phyloP scores from a whole-genome alignment of 148 eudicot genomes.

The Pouteria glomerata region DNA sequence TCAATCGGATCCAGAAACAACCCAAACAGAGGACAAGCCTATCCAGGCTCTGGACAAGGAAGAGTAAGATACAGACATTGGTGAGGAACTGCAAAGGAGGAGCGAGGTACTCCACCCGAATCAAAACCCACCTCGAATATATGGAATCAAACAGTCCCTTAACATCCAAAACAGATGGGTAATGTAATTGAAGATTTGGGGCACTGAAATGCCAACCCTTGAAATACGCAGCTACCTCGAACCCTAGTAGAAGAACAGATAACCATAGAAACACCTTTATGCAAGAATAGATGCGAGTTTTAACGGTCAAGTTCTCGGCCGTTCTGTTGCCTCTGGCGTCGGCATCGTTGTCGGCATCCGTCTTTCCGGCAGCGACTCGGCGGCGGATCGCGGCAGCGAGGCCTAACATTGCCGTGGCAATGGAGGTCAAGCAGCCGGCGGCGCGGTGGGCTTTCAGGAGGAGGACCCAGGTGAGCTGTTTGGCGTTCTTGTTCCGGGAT shows the following conservation, averaged over 20 bases:
- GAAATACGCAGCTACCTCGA: slow-evolving; percentile 61
- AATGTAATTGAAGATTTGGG: slow-evolving; percentile 37
- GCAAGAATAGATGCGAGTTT: slow-evolving; percentile 36
- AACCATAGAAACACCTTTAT: slow-evolving; percentile 43
- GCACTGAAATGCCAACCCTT: slow-evolving; percentile 62
- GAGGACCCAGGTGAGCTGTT: slow-evolving; percentile 85
- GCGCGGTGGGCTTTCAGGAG: slow-evolving; percentile 73
- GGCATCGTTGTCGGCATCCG: slow-evolving; percentile 38
- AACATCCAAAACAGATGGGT: slow-evolving; percentile 23
- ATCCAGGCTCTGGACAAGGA: slow-evolving; percentile 82
- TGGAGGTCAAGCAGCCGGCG: slow-evolving; percentile 74
- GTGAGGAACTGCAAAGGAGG: slow-evolving; percentile 71
- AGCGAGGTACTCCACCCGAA: slow-evolving; percentile 76
- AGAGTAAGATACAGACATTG: slow-evolving; percentile 66
- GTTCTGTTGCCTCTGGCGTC: not conserved
- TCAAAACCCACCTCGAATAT: slow-evolving; percentile 60
- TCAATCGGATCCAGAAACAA: slow-evolving; percentile 70
- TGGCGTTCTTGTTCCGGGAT: slow-evolving; percentile 63
- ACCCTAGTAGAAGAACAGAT: slow-evolving; percentile 38
- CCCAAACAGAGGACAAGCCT: slow-evolving; percentile 72
- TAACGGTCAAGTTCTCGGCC: slow-evolving; percentile 16
- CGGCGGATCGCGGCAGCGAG: slow-evolving; percentile 58
- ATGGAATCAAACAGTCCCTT: slow-evolving; percentile 40
- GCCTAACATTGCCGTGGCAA: slow-evolving; percentile 39
- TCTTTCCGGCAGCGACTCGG: slow-evolving; percentile 58